Evolutionary conservation across 176 grass and related monocot species (phyloP).

Genomic region (Phoenix dactylifera): DNA sequence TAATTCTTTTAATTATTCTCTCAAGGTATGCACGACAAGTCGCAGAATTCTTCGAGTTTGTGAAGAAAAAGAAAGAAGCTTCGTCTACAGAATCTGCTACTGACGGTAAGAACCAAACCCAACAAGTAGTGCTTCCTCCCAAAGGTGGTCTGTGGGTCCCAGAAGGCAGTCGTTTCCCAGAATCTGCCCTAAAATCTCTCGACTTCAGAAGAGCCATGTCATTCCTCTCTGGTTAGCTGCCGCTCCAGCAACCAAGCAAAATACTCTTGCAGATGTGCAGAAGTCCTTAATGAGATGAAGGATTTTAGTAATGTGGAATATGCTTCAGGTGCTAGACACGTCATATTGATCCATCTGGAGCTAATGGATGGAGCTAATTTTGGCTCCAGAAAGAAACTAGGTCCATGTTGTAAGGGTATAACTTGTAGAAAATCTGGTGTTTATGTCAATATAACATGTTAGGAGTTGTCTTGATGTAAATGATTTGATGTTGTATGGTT

Average conservation of each 20-base stretch:
- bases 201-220: conserved; percentile 75
- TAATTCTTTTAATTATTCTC: neutral
- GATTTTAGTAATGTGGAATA: too few species aligned
- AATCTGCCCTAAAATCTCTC: conserved; percentile 38
- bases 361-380: too few species aligned
- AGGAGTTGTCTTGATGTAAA: too few species aligned
- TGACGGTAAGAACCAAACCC: conserved; percentile 20
- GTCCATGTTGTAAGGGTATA: too few species aligned
- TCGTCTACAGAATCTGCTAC: conserved; percentile 26
- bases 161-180: conserved; percentile 27
- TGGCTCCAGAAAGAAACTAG: too few species aligned
- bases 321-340: too few species aligned
- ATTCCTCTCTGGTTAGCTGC: conserved; percentile 39
- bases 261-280: too few species aligned
- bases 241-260: neutral
- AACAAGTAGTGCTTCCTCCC: conserved; percentile 51
- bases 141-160: conserved; percentile 49
- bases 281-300: too few species aligned
- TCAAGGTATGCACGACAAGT: conserved; percentile 89
- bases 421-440: too few species aligned
- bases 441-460: too few species aligned
- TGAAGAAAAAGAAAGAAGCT: conserved; percentile 89
- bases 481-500: too few species aligned
- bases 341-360: too few species aligned
- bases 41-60: conserved; percentile 89